These are phyloP conservation scores for Vitis hybrid DNA, from an alignment of 177 flowering plant species.

Conservation along the genomic window DNA sequence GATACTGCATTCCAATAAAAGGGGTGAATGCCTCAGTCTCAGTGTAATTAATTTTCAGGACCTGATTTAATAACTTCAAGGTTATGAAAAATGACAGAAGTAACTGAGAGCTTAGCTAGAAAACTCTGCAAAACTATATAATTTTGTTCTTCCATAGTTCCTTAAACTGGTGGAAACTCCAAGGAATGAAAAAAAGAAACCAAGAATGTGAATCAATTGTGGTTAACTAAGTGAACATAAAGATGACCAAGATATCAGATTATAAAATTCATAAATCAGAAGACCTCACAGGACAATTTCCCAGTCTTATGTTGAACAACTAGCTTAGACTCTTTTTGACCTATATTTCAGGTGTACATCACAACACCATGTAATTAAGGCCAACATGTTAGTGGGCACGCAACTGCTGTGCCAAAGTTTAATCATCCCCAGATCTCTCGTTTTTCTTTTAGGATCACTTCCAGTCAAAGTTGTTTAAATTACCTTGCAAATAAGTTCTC, in stretches of 20 bases:
- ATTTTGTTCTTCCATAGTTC: neutral
- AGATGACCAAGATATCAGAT: neutral
- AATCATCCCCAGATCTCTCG: neutral
- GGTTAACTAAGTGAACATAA: neutral
- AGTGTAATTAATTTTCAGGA: conserved; percentile 16
- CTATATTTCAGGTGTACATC: too few species aligned
- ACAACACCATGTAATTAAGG: too few species aligned
- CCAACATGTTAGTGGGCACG: too few species aligned
- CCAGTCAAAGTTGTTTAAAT: conserved; percentile 3
- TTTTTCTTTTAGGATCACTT: too few species aligned
- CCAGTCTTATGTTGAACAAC: too few species aligned
- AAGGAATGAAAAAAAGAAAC: neutral
- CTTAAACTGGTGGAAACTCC: neutral
- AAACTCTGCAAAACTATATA: neutral
- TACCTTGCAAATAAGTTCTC: conserved; percentile 92
- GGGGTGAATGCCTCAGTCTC: neutral
- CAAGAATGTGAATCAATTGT: neutral
- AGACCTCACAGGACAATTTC: too few species aligned
- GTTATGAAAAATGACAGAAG: neutral
- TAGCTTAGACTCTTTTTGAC: too few species aligned
- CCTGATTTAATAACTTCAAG: neutral
- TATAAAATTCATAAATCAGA: too few species aligned
- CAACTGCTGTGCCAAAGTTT: neutral
- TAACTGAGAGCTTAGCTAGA: neutral
- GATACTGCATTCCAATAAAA: conserved; percentile 41